Percentiles rank a stretch among this genome's conserved stretches.
Conservation (phyloP, 495 filamentous ascomycete genomes). For the Aspergillus nidulans region DNA sequence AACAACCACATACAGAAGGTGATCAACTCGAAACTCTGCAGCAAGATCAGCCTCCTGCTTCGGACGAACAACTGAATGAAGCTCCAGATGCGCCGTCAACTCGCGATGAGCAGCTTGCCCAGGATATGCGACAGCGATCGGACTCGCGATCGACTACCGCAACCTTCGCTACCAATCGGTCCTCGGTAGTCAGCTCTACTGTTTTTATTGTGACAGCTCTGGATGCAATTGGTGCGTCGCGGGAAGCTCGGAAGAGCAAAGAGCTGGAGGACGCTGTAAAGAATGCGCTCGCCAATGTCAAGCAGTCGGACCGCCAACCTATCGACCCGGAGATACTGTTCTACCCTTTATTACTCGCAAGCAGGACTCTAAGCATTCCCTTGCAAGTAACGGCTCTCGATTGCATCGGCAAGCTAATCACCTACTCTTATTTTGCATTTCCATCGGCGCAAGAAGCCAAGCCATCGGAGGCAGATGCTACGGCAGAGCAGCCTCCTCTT, state of each 20-base stretch:
- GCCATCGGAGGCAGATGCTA: conserved; percentile 40
- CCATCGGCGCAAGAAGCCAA: conserved; percentile 45
- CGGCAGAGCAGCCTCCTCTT: conserved; percentile 54
- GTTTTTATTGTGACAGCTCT: conserved; percentile 91
- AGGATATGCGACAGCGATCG: conserved; percentile 43
- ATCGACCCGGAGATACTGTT: conserved; percentile 86
- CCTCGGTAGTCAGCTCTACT: conserved; percentile 76
- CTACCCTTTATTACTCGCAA: conserved; percentile 81
- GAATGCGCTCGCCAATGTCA: conserved; percentile 77
- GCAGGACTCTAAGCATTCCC: conserved; percentile 74
- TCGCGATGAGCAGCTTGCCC: conserved; percentile 24
- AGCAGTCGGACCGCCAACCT: conserved; percentile 63
- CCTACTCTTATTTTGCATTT: conserved; percentile 93
- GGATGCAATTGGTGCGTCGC: conserved; percentile 82
- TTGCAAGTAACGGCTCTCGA: conserved; percentile 88
- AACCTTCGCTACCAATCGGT: conserved; percentile 48
- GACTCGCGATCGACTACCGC: conserved; percentile 57
- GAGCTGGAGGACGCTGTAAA: conserved; percentile 74
- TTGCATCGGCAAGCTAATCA: conserved; percentile 97
- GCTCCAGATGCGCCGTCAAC: conserved; percentile 2
- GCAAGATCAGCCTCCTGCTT: background rate
- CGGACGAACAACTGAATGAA: background rate
- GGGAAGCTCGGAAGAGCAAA: conserved; percentile 78
- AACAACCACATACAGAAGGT: conserved; percentile 15
- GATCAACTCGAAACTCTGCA: background rate